Evolutionary conservation across 352 stramenopile genomes (phyloP), one percentile per base, ranked within the genome.

Genomic region (Pythium phragmiticola): DNA sequence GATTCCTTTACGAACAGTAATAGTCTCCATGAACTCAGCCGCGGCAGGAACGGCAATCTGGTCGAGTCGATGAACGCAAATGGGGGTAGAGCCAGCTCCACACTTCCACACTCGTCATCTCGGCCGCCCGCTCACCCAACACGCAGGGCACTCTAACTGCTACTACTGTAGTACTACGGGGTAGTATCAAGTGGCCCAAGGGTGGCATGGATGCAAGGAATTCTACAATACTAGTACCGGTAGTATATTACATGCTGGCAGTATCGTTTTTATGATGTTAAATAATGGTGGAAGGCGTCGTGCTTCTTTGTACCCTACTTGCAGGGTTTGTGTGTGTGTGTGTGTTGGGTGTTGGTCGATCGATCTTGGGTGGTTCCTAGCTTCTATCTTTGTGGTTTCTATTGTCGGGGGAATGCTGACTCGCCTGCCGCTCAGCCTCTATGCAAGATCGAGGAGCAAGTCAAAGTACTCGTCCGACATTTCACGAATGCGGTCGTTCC

Each of bases 381-480:
- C 12, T 17, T 60, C 41, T 60, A 60, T 60, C 51, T 51, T 45
- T 50, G 41, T 50, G 19, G 37, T 3, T 42, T 42, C 37, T 42
- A 42, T 42, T 30, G 1, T 30, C 26, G 2, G 26, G 26, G 26
- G 26, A 30, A 30, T 30, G 26, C 26, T 30, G 37, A 12, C 11
- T 42, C 11, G 14, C 37, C 11, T 42, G 37, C 14, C 37, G 2
- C 26, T 30, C 59, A 60, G 51, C 58, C 43, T 53, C 80, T 66
- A 94, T 34, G 81, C 82, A 60, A 94, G 65, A 69, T 94, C 84
- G 17, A 94, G 72, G 58, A 94, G 74, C 74, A 81, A 75, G 69
- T 94, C 84, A 57, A 94, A 94, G 61, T 75, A 83, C 65, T 92
- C 80, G 69, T 94, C 84, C 41, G 82, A 89, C 57, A 90, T 74